phyloP scores from a whole-genome alignment of 345 rosid genomes.

The Ceriops tagal region DNA sequence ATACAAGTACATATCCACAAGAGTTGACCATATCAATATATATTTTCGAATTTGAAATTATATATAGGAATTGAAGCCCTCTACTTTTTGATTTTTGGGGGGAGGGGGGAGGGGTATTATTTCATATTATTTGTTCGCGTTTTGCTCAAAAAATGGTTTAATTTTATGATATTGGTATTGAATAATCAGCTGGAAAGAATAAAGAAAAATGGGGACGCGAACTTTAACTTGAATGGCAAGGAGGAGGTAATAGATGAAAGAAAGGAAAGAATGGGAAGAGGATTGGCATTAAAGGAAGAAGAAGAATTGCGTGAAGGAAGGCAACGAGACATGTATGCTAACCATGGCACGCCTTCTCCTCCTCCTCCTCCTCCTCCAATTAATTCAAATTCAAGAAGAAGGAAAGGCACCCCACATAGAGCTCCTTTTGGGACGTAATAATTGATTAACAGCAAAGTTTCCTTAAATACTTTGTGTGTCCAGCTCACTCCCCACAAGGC shows the following conservation, averaged over 20 bases:
- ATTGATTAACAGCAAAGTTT: neutral
- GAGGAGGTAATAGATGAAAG: constrained; percentile 15
- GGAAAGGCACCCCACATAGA: constrained; percentile 18
- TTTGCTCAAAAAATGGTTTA: neutral
- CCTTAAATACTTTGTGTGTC: constrained; percentile 10
- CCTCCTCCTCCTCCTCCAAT: neutral
- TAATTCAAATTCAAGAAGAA: constrained; percentile 27
- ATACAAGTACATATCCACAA: no score
- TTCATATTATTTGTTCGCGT: neutral
- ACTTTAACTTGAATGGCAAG: constrained; percentile 21
- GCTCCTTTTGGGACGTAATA: constrained; percentile 12
- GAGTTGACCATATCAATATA: no score
- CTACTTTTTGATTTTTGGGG: no score
- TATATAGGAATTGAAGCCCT: no score
- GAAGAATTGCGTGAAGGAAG: constrained; percentile 39
- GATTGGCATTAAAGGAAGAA: constrained; percentile 29
- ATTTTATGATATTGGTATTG: neutral
- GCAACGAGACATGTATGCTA: constrained; percentile 24
- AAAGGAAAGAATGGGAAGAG: constrained; percentile 26
- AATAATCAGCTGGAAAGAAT: constrained; percentile 28
- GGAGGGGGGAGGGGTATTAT: neutral
- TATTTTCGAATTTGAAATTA: no score
- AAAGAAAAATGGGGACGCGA: constrained; percentile 29
- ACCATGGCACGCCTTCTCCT: neutral
- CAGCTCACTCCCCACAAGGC: constrained; percentile 25